Evolutionary conservation across 306 rosid genomes (phyloP), one percentile per base, ranked within the genome.

Genomic region (Fagus crenata): DNA sequence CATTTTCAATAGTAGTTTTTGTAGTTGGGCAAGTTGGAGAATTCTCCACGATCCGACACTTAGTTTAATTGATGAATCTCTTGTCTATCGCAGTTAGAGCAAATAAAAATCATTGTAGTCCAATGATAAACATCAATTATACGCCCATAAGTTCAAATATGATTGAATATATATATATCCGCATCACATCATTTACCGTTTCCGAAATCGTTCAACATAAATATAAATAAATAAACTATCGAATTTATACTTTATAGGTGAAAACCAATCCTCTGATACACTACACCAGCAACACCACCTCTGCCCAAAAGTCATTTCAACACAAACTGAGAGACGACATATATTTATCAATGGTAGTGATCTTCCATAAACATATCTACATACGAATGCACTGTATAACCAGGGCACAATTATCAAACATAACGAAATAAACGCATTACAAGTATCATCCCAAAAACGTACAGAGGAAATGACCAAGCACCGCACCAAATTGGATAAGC

Each of bases 291-390:
- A 65, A 6, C 37, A 49, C 69, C 43, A 14, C 43, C 69, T 9
- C 51, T 14, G 14, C 69, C 41, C 8, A 63, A 63, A 63, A 36
- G 12, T 56, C n/a, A 7, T 6, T 63, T 42, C 77, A 73, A 4
- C 53, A 41, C 28, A 56, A 56, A 14, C 56, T 11, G 53, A 9
- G 22, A 42, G 39, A 83, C 36, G 13, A 46, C 75, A 76, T 40
- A 78, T 7, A 63, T 58, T 77, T 70, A 78, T 37, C 77, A 78
- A n/a, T 17, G 60, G 78, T 49, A 22, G 35, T 46, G 64, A n/a
- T 49, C 40, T 39, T 40, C 53, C 58, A 84, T 60, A 53, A 69
- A 49, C 67, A 64, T 73, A 17, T 61, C 31, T 8, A 77, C 71
- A 77, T 36, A 58, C 5, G 77, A 53, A 40, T 68, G 17, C 39